Evolutionary conservation across 352 stramenopile species (phyloP), one percentile per base, ranked within the genome.

Genomic region (Phytophthora colocasiae): DNA sequence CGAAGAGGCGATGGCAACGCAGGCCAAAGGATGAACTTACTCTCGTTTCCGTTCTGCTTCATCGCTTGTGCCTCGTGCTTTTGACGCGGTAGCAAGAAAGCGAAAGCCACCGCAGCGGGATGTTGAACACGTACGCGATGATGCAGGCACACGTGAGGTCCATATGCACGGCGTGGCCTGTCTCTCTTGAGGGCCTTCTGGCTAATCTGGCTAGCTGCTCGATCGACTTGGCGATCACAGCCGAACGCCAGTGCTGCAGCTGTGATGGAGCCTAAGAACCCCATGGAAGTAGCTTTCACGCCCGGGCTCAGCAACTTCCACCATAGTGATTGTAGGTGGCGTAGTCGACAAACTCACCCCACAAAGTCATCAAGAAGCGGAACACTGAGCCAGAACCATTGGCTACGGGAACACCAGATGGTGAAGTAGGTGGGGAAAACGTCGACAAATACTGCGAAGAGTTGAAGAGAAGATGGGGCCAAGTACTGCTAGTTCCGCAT

Each of bases 371-470:
- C 63, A 22, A 78, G 65, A 52, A 83, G 53, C 19, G 75, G 66
- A 19, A 78, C 53, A 50, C 75, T 70, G 12, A 78, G 62, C 66
- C 63, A 83, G 53, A 83, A 77, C 71, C 75, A 83, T 47, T 83
- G 75, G 36, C 67, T 79, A 36, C 73, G 68, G 38, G 73, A 63
- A 9, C n/a, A 83, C 72, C 76, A 84, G 58, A 81, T 75, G 11
- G 76, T 84, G 38, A 81, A 65, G 32, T 74, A 70, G 8, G 69
- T 77, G 17, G 71, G 65, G 24, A 77, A 61, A 11, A 48, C 24
- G 46, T 84, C 75, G 41, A 81, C 60, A 2, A 66, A 66, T 24
- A 84, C 66, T 17, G 73, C 69, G 22, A 72, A 58, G 34, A 79
- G 44, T 38, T 75, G 63, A 1, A n/a, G 63, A 57, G 48, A 64